Evolutionary conservation across 1,284 basidiomycete species (phyloP).

Genomic region (Marasmius sp.): DNA sequence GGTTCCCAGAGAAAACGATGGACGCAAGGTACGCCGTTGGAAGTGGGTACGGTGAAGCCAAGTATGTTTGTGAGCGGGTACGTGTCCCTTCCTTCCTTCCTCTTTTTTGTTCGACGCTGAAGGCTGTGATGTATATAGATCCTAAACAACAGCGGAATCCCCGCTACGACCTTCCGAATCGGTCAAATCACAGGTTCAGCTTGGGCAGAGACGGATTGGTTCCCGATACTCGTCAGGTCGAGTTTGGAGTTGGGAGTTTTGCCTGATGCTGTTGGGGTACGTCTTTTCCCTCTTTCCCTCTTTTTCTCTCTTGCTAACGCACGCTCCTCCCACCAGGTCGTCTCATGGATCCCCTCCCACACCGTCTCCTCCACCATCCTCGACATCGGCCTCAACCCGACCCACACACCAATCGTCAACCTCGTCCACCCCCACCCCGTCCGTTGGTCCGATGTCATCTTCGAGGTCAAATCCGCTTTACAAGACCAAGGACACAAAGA

Average conservation of each 20-base stretch:
- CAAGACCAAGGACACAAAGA: conserved; percentile 6
- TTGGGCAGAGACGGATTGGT: conserved; percentile 22
- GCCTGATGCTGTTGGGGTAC: conserved; percentile 13
- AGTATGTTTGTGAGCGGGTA: conserved; percentile 22
- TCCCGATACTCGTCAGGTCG: conserved; percentile 21
- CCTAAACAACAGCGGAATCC: conserved; percentile 9
- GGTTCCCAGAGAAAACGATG: conserved; percentile 10
- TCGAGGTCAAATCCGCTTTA: conserved; percentile 16
- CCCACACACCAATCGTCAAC: conserved; percentile 19
- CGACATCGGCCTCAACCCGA: conserved; percentile 19
- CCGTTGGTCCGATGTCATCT: conserved; percentile 22
- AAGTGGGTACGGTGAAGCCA: conserved; percentile 21
- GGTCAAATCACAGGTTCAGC: conserved; percentile 23
- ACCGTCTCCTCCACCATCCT: conserved; percentile 23
- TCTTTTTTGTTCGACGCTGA: neutral
- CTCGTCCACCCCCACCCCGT: conserved; percentile 27
- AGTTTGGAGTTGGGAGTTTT: conserved; percentile 18
- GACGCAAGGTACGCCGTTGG: conserved; percentile 11
- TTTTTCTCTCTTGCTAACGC: neutral
- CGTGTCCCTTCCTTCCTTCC: neutral
- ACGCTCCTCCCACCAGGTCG: conserved; percentile 12
- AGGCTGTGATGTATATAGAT: no score
- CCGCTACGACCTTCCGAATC: conserved; percentile 19
- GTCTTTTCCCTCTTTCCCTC: neutral
- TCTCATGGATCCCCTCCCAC: conserved; percentile 28